These are phyloP conservation scores for Xylaria multiplex DNA, from an alignment of 2,329 filamentous ascomycete genomes.

Conservation along the genomic window DNA sequence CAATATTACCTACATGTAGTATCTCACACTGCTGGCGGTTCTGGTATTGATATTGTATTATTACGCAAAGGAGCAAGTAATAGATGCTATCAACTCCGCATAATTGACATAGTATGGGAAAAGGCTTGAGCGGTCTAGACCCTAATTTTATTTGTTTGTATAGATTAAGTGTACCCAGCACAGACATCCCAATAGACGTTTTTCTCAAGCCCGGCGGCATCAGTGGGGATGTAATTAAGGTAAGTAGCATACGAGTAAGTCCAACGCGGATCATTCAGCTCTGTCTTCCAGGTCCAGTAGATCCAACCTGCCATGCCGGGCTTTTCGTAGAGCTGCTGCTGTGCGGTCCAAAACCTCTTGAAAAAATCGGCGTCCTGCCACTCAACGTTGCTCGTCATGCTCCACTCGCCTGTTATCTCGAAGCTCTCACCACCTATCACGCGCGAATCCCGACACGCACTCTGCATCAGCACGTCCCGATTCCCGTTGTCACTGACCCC, in stretches of 20 bases:
- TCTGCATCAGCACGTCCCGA: constrained; percentile 37
- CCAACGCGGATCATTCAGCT: constrained; percentile 41
- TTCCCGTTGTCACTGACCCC: constrained; percentile 35
- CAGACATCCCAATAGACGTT: constrained; percentile 44
- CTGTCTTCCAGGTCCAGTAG: constrained; percentile 43
- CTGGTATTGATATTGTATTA: too few species aligned
- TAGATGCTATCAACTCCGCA: too few species aligned
- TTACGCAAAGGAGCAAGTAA: too few species aligned
- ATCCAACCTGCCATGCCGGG: constrained; percentile 41
- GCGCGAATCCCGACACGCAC: constrained; percentile 41
- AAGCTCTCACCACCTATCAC: constrained; percentile 37
- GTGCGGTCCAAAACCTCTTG: constrained; percentile 39
- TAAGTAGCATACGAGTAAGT: constrained; percentile 41
- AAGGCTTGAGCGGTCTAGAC: too few species aligned
- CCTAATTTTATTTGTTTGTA: too few species aligned
- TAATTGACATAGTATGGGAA: too few species aligned
- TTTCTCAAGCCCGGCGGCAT: constrained; percentile 39
- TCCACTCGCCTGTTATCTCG: constrained; percentile 42
- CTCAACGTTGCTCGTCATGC: constrained; percentile 40
- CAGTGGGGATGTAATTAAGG: constrained; percentile 36
- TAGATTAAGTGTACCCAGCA: constrained; percentile 34
- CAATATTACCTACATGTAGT: too few species aligned
- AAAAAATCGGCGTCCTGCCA: constrained; percentile 36
- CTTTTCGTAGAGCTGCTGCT: constrained; percentile 43
- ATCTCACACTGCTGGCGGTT: too few species aligned